Evolutionary conservation across 495 filamentous ascomycete species (phyloP), one percentile per base, ranked within the genome.

Genomic region (Aspergillus baeticus): DNA sequence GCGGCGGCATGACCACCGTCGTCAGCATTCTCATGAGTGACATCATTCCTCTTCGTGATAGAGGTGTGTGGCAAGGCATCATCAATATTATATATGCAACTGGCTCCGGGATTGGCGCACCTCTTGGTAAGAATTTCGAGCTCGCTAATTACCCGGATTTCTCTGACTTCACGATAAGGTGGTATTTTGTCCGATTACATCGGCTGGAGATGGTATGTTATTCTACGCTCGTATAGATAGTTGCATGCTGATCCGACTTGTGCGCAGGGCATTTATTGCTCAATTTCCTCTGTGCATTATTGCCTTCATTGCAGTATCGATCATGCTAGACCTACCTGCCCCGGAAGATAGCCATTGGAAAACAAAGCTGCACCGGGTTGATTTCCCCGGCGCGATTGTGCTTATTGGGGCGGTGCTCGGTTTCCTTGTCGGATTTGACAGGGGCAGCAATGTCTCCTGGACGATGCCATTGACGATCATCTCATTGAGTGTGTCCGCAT

Each of bases 1-100:
- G 90, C 18, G 91, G 89, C 22, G 91, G 91, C 18, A 93, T 95
- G 89, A 90, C 86, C 3, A 87, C 87, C 5, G 83, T 94, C 46
- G 88, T 88, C 39, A 83, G 73, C 51, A 93, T 96, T 47, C 69
- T 96, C 29, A 69, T 96, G 55, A 88, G 83, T 48, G 91, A 96
- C 66, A 78, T 92, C 15, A 80, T 95, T 4, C 78, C 88, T 8
- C 74, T 96, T 47, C 77, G 87, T n/a, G 84, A 92, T 49, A 69
- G 90, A 58, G 91, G 89, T 5, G 77, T 87, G 11, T 95, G 87
- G 83, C 91, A 95, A 67, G 90, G 91, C 17, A 82, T 92, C 43
- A 76, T 93, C 61, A 95, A 94, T 62, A 84, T 94, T 64, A 79
- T 94, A 42, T 93, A 79, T 63, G 85, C 90, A 1, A 69, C 76